Evolutionary conservation across 2,329 filamentous ascomycete species (phyloP).

Genomic region (Exophiala oligosperma): DNA sequence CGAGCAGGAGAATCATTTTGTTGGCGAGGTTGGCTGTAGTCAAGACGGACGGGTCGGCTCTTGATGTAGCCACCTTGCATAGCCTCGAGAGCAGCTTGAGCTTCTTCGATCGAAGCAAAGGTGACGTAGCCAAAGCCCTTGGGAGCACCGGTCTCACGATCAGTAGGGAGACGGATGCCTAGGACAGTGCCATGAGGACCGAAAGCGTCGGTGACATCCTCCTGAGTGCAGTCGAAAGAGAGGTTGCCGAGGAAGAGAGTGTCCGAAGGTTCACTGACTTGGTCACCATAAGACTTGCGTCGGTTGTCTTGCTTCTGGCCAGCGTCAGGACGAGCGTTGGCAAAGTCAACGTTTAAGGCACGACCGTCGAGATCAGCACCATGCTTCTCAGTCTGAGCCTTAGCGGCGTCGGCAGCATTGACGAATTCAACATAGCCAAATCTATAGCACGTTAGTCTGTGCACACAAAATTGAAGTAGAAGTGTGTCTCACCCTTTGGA

Average conservation of each 20-base stretch:
- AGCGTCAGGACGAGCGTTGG: constrained; percentile 63
- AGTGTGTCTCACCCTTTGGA: constrained; percentile 67
- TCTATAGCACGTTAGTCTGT: constrained; percentile 39
- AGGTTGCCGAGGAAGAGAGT: constrained; percentile 93
- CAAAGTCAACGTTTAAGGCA: constrained; percentile 75
- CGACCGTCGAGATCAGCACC: constrained; percentile 73
- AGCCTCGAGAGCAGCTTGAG: constrained; percentile 69
- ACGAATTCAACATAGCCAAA: constrained; percentile 93
- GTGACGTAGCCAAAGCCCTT: constrained; percentile 94
- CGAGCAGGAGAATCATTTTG: constrained; percentile 50
- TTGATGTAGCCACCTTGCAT: constrained; percentile 71
- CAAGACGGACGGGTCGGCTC: constrained; percentile 75
- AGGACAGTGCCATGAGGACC: constrained; percentile 67
- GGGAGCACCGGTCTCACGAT: constrained; percentile 76
- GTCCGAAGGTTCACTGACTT: constrained; percentile 74
- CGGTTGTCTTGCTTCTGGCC: constrained; percentile 60
- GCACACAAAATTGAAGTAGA: constrained; percentile 10
- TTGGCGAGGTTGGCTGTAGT: constrained; percentile 71
- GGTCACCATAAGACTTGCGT: constrained; percentile 68
- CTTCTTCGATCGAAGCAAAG: constrained; percentile 79
- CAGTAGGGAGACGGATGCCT: constrained; percentile 83
- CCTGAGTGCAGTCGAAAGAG: constrained; percentile 78
- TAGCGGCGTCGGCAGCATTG: constrained; percentile 64
- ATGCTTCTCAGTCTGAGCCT: constrained; percentile 74
- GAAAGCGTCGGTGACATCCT: constrained; percentile 73